These are phyloP conservation scores for Daldinia loculata DNA, from an alignment of 495 filamentous ascomycete genomes.

Conservation along the genomic window DNA sequence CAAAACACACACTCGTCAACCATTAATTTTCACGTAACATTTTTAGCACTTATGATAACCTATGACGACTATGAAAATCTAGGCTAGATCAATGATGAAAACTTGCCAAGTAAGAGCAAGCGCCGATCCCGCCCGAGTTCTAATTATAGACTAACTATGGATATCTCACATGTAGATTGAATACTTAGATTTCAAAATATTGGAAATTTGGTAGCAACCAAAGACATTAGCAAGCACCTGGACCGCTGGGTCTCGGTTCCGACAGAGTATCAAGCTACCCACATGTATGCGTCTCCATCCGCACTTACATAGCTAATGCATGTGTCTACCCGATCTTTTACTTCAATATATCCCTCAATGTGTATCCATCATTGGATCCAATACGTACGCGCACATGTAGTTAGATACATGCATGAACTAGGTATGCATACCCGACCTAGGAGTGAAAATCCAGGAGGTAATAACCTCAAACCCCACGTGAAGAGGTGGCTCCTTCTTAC, in stretches of 20 bases:
- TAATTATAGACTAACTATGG: constrained; percentile 33
- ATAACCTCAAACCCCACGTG: neutral
- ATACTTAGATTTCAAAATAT: neutral
- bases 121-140: constrained; percentile 11
- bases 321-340: neutral
- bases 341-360: neutral
- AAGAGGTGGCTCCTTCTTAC: neutral
- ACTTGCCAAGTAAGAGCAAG: constrained; percentile 22
- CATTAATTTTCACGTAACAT: constrained; percentile 17
- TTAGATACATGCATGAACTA: neutral
- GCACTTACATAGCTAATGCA: neutral
- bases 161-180: neutral
- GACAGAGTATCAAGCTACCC: neutral
- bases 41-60: constrained; percentile 3
- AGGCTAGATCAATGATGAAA: neutral
- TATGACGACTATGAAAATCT: neutral
- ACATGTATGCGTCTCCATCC: constrained; percentile 1
- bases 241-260: neutral
- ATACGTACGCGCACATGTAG: neutral
- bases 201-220: neutral
- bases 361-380: neutral
- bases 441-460: neutral
- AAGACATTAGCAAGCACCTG: neutral
- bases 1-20: neutral
- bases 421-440: neutral